A percentile compares a stretch with the other conserved stretches of the same genome.
These are phyloP conservation scores for Cyberlindnera petersonii DNA, from an alignment of 805 yeast genomes.

Conservation along the genomic window DNA sequence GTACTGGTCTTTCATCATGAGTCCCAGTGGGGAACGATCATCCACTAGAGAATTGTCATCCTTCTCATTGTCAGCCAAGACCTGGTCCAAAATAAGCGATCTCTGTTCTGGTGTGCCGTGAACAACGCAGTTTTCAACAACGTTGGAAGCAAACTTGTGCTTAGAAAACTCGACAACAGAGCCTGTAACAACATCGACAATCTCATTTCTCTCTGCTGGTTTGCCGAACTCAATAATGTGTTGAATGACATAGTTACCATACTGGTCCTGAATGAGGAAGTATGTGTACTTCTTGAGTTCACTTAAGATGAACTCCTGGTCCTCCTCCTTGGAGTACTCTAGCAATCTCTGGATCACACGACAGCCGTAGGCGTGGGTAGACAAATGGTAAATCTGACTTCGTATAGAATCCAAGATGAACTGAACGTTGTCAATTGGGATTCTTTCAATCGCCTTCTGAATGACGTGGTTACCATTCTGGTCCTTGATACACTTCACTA, in stretches of 20 bases:
- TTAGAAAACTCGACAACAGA: constrained; percentile 80
- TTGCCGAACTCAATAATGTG: constrained; percentile 86
- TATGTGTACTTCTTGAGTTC: constrained; percentile 72
- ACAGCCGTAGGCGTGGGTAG: constrained; percentile 97
- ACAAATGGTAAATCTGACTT: constrained; percentile 71
- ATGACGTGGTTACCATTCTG: constrained; percentile 98
- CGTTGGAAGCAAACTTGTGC: constrained; percentile 97
- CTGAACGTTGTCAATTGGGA: constrained; percentile 65
- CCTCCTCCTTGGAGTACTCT: constrained; percentile 66
- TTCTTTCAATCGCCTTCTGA: constrained; percentile 87
- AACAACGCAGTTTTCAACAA: constrained; percentile 88
- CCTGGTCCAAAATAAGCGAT: constrained; percentile 57
- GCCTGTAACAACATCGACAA: constrained; percentile 65
- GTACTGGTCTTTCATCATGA: constrained; percentile 97
- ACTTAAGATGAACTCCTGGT: constrained; percentile 61
- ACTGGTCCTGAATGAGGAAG: constrained; percentile 87
- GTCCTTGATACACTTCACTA: constrained; percentile 75
- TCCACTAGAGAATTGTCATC: constrained; percentile 41
- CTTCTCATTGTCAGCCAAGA: constrained; percentile 48
- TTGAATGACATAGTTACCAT: constrained; percentile 96
- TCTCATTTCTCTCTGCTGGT: constrained; percentile 52
- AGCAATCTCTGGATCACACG: constrained; percentile 90
- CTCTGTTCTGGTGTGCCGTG: constrained; percentile 66
- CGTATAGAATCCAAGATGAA: constrained; percentile 71
- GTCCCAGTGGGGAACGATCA: constrained; percentile 68